Conservation (phyloP, 805 yeast species). For the Hyphopichia homilentoma region DNA sequence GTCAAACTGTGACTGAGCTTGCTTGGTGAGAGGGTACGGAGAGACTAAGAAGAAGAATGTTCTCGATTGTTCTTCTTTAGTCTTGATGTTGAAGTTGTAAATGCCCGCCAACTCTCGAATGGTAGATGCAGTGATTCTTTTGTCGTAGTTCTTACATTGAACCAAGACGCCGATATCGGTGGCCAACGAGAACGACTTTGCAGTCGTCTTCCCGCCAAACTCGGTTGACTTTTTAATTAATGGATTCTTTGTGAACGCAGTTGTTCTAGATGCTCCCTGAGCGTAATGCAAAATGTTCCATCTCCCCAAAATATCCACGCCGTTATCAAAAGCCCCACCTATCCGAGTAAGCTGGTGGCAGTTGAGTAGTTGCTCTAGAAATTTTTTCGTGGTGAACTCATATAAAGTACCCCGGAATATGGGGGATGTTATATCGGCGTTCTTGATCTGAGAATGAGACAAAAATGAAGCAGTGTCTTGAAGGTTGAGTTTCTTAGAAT, state of each 20-base stretch:
- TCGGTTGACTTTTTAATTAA: conserved; percentile 16
- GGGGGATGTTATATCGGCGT: conserved; percentile 26
- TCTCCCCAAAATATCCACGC: conserved; percentile 51
- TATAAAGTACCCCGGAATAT: conserved; percentile 56
- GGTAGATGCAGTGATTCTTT: conserved; percentile 41
- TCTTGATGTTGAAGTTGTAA: conserved; percentile 33
- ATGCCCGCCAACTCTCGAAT: conserved; percentile 56
- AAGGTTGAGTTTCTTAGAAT: too few species aligned
- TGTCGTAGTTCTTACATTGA: conserved; percentile 52
- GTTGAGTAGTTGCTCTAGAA: conserved; percentile 34
- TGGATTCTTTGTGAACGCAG: conserved; percentile 7
- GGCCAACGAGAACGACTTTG: conserved; percentile 14
- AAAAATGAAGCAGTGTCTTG: too few species aligned
- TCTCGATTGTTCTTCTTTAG: conserved; percentile 11
- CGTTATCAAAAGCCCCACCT: conserved; percentile 58
- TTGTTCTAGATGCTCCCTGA: not conserved
- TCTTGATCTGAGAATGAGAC: conserved; percentile 20
- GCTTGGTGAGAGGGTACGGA: conserved; percentile 45
- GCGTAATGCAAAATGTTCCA: conserved; percentile 37
- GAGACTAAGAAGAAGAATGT: conserved; percentile 43
- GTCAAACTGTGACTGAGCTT: conserved; percentile 44
- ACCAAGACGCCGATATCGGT: conserved; percentile 41
- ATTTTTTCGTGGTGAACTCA: conserved; percentile 42
- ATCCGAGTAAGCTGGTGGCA: conserved; percentile 37
- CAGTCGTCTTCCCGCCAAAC: conserved; percentile 6